A percentile compares a stretch with the other conserved stretches of the same genome.
Evolutionary conservation across 768 basidiomycete genomes (phyloP).

Genomic region (Rossbeevera mucosa): DNA sequence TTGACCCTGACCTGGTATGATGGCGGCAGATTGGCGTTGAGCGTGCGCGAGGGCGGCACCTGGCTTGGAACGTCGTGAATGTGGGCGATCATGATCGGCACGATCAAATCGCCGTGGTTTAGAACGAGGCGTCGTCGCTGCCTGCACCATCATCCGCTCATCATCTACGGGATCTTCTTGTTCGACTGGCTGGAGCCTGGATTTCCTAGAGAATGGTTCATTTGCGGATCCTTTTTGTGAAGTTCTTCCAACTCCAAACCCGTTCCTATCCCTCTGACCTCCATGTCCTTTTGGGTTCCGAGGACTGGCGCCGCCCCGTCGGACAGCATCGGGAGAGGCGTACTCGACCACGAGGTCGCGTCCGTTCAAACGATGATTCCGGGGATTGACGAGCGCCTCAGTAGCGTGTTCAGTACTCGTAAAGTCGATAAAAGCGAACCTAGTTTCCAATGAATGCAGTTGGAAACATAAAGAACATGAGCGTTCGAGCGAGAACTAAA

Average conservation of each 20-base stretch:
- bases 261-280: conserved; percentile 9
- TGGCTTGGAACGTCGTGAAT: conserved; percentile 53
- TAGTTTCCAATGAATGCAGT: conserved; percentile 26
- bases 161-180: conserved; percentile 6
- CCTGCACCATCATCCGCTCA: neutral
- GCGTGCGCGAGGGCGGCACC: conserved; percentile 79
- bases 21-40: conserved; percentile 70
- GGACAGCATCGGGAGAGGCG: conserved; percentile 84
- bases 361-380: conserved; percentile 81
- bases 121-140: neutral
- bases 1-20: conserved; percentile 59
- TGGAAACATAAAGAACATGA: neutral
- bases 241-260: conserved; percentile 9
- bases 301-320: conserved; percentile 61
- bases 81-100: conserved; percentile 9
- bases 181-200: conserved; percentile 1
- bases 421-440: conserved; percentile 96
- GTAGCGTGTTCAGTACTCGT: conserved; percentile 74
- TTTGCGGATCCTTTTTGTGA: conserved; percentile 1
- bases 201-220: neutral
- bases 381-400: conserved; percentile 71
- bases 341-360: conserved; percentile 84
- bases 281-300: conserved; percentile 21
- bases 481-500: neutral
- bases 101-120: conserved; percentile 4